These are phyloP conservation scores for Podosphaera xanthii DNA, from an alignment of 2,329 filamentous ascomycete genomes.

Conservation along the genomic window DNA sequence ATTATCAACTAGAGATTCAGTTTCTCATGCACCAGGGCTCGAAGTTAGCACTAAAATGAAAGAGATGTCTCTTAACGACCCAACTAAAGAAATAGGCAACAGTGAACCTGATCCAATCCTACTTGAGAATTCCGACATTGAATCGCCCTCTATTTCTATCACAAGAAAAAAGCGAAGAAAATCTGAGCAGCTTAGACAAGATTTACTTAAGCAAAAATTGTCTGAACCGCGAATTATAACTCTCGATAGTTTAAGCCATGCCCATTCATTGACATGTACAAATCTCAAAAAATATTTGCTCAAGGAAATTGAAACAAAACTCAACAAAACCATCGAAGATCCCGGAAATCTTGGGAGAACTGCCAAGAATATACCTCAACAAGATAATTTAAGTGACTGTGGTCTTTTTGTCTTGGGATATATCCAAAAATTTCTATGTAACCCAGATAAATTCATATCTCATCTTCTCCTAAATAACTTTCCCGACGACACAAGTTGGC, in stretches of 20 bases:
- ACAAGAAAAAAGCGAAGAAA: slow-evolving; percentile 6
- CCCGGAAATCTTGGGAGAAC: slow-evolving; percentile 30
- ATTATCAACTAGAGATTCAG: too few relatives aligned
- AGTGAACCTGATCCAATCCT: not conserved
- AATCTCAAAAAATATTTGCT: slow-evolving; percentile 56
- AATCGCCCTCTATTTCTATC: not conserved
- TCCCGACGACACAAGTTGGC: slow-evolving; percentile 27
- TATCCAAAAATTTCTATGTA: slow-evolving; percentile 53
- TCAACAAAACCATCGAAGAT: slow-evolving; percentile 16
- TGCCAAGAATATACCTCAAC: slow-evolving; percentile 52
- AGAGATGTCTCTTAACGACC: slow-evolving; percentile 5
- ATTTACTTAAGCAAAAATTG: not conserved
- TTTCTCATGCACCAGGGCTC: not conserved
- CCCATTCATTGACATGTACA: slow-evolving; percentile 39
- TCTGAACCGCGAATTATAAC: slow-evolving; percentile 53
- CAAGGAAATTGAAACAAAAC: slow-evolving; percentile 46
- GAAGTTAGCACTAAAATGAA: slow-evolving; percentile 3
- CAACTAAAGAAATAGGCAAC: not conserved
- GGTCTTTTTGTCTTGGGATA: slow-evolving; percentile 75
- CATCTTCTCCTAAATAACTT: slow-evolving; percentile 38
- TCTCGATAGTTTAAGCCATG: slow-evolving; percentile 57
- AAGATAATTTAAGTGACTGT: slow-evolving; percentile 73
- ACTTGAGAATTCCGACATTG: not conserved
- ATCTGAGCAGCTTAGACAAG: not conserved
- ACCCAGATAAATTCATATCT: slow-evolving; percentile 47